A percentile compares a stretch with the other conserved stretches of the same genome.
Evolutionary conservation across 306 rosid species (phyloP).

Genomic region (Lathyrus aphaca): DNA sequence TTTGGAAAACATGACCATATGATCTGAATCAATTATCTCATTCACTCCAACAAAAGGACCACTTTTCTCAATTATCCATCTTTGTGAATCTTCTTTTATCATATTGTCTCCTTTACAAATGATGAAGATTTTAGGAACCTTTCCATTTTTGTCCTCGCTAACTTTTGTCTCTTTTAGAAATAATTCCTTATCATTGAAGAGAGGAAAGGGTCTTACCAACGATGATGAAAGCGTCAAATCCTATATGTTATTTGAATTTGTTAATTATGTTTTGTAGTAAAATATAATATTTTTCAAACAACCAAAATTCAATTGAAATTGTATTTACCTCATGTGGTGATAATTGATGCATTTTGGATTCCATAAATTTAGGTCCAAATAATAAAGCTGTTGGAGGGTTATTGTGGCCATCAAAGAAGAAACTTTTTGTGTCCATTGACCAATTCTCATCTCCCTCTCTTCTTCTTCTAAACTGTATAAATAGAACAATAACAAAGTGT

Average conservation of each 20-base stretch:
- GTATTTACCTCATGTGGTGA: background rate
- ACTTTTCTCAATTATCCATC: constrained; percentile 44
- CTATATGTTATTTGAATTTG: background rate
- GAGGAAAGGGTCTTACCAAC: constrained; percentile 32
- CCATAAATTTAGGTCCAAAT: no score
- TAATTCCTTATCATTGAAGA: background rate
- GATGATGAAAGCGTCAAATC: constrained; percentile 43
- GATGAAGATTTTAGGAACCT: constrained; percentile 44
- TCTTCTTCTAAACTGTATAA: no score
- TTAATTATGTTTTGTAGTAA: no score
- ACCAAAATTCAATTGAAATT: no score
- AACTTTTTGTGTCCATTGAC: background rate
- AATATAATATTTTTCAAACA: background rate
- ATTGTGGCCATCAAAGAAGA: no score
- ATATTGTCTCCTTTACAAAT: constrained; percentile 34
- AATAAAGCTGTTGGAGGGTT: no score
- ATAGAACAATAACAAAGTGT: no score
- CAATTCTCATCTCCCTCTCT: no score
- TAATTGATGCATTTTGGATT: no score
- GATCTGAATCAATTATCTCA: constrained; percentile 42
- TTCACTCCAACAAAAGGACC: constrained; percentile 41
- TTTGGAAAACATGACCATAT: constrained; percentile 53
- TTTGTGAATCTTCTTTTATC: constrained; percentile 16
- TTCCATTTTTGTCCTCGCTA: constrained; percentile 41
- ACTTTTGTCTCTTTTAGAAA: constrained; percentile 27